Conservation (phyloP, 257 asterid species). For the Ophiorrhiza pumila region DNA sequence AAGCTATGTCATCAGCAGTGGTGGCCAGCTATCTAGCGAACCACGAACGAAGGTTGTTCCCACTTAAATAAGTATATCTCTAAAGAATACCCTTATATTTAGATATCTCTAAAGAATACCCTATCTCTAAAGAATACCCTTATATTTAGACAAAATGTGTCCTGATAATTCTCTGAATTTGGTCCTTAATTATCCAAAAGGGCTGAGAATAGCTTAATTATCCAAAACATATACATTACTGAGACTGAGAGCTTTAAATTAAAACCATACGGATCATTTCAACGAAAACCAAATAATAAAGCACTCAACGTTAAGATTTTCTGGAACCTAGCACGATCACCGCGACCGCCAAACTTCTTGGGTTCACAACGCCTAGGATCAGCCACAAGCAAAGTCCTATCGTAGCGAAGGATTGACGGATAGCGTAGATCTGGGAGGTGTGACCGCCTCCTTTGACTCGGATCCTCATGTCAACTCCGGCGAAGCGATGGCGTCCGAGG, state of each 20-base stretch:
- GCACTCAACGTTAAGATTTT: slow-evolving; percentile 60
- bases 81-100: no score
- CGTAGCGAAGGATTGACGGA: slow-evolving; percentile 73
- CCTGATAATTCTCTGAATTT: background rate
- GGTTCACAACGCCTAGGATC: slow-evolving; percentile 93
- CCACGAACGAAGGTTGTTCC: no score
- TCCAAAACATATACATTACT: background rate
- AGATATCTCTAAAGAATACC: no score
- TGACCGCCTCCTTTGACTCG: slow-evolving; percentile 81
- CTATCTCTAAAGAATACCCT: no score
- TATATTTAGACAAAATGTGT: background rate
- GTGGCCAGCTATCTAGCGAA: no score
- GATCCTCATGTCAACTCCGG: slow-evolving; percentile 76
- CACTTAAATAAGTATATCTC: no score
- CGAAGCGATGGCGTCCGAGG: slow-evolving; percentile 67
- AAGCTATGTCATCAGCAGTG: no score
- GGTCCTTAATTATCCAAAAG: background rate
- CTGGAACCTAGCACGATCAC: slow-evolving; percentile 87
- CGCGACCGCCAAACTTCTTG: slow-evolving; percentile 93
- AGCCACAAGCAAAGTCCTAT: slow-evolving; percentile 77
- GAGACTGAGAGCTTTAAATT: slow-evolving; percentile 5
- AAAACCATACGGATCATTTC: background rate
- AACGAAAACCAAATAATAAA: background rate
- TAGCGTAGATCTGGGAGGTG: slow-evolving; percentile 78
- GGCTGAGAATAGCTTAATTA: background rate